Evolutionary conservation across 306 rosid species (phyloP).

Genomic region (Prunus dulcis): DNA sequence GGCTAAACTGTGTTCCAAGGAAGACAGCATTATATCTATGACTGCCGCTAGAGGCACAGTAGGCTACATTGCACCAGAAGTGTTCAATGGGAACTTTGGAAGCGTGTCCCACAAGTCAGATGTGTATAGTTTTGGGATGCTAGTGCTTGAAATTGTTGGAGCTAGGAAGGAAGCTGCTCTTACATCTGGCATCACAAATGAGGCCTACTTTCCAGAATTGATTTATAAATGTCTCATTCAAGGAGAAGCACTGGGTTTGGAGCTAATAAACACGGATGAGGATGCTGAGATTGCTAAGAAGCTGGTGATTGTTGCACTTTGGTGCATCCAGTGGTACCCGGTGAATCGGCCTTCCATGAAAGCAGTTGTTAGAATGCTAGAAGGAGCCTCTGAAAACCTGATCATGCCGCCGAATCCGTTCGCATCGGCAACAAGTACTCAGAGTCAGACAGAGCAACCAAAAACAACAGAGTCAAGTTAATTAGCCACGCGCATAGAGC

Average conservation of each 20-base stretch:
- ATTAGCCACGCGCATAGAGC: not conserved
- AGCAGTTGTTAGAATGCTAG: conserved; percentile 11
- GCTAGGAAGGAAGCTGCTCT: conserved; percentile 16
- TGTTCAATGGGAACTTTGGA: conserved; percentile 37
- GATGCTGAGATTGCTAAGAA: conserved; percentile 3
- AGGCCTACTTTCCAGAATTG: conserved; percentile 13
- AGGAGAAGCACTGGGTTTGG: not conserved
- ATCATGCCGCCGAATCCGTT: conserved; percentile 7
- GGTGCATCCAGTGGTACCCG: conserved; percentile 23
- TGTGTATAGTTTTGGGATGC: conserved; percentile 40
- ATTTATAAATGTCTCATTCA: not conserved
- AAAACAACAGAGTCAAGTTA: not conserved
- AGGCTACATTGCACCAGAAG: conserved; percentile 48
- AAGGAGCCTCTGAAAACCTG: not conserved
- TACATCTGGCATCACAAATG: not conserved
- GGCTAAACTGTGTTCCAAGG: conserved; percentile 39
- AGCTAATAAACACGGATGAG: not conserved
- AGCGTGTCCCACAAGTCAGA: conserved; percentile 29
- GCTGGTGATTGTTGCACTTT: conserved; percentile 6
- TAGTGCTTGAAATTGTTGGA: conserved; percentile 35
- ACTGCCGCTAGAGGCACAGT: conserved; percentile 39
- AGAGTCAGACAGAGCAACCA: not conserved
- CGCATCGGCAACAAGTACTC: not conserved
- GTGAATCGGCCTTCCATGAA: conserved; percentile 15
- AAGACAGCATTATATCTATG: conserved; percentile 34